Percentiles rank a stretch among this genome's conserved stretches.
phyloP scores from a whole-genome alignment of 139 green algal species.

The Closterium sp. region DNA sequence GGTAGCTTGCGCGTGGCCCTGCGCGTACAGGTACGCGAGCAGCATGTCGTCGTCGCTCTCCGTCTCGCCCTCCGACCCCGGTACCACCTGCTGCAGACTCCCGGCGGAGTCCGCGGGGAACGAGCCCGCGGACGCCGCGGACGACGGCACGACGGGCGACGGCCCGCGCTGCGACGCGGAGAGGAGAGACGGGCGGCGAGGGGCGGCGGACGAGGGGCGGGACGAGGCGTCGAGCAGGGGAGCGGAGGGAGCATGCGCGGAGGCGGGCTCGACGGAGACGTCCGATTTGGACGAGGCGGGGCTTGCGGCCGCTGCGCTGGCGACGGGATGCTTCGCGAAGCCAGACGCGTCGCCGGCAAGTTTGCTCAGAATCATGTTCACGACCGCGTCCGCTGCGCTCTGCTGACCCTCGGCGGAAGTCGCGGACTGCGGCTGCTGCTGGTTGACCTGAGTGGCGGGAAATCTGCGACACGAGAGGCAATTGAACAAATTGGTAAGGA shows the following conservation, averaged over 20 bases:
- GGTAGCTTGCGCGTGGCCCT: not conserved
- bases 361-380: not conserved
- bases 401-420: not conserved
- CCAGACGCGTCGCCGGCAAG: not conserved
- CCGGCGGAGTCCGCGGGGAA: not conserved
- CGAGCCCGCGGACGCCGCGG: not conserved
- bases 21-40: not conserved
- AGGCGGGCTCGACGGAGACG: not conserved
- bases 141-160: not conserved
- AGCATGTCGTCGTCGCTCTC: not conserved
- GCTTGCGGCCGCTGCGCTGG: not conserved
- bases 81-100: not conserved
- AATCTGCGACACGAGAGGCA: not conserved
- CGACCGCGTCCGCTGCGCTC: not conserved
- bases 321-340: not conserved
- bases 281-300: not conserved
- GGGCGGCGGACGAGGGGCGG: not conserved
- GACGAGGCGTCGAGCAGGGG: not conserved
- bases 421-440: not conserved
- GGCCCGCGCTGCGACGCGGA: not conserved
- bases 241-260: not conserved
- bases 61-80: not conserved
- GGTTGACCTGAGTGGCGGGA: not conserved
- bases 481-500: not conserved
- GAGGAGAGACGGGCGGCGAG: not conserved